A percentile compares a stretch with the other conserved stretches of the same genome.
Evolutionary conservation across 306 rosid genomes (phyloP).

Genomic region (Sicyos edulis): DNA sequence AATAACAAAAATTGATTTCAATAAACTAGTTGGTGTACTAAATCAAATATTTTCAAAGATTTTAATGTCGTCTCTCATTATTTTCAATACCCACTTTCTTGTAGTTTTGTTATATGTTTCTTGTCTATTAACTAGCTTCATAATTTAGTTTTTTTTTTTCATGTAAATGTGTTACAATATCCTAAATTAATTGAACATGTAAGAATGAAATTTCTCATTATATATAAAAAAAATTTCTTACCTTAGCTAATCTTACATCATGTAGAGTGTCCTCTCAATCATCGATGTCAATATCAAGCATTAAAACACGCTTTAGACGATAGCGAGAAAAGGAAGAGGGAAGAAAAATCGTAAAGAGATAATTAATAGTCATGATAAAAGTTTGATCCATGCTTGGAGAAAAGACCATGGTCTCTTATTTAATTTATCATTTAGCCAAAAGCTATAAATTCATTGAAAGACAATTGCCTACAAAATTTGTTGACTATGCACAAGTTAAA

Average conservation of each 20-base stretch:
- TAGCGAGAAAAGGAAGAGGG: not conserved
- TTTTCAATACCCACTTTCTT: too few species aligned
- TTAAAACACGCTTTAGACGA: not conserved
- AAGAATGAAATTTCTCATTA: not conserved
- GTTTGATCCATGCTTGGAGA: not conserved
- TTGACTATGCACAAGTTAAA: conserved; percentile 4
- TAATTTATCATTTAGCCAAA: not conserved
- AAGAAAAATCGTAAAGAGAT: conserved; percentile 3
- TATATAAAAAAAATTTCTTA: not conserved
- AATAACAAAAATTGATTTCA: not conserved
- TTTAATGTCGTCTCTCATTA: too few species aligned
- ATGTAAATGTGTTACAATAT: too few species aligned
- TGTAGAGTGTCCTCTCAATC: not conserved
- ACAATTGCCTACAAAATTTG: not conserved
- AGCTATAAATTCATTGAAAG: not conserved
- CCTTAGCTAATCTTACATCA: not conserved
- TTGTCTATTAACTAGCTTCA: too few species aligned
- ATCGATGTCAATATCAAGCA: not conserved
- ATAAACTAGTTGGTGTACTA: too few species aligned
- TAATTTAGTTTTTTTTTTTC: not conserved
- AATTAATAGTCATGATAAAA: not conserved
- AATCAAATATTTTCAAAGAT: too few species aligned
- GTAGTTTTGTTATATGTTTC: too few species aligned
- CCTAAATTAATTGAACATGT: not conserved
- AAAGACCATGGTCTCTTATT: not conserved